These are phyloP conservation scores for Jackrogersella multiformis DNA, from an alignment of 495 filamentous ascomycete genomes.

Conservation along the genomic window DNA sequence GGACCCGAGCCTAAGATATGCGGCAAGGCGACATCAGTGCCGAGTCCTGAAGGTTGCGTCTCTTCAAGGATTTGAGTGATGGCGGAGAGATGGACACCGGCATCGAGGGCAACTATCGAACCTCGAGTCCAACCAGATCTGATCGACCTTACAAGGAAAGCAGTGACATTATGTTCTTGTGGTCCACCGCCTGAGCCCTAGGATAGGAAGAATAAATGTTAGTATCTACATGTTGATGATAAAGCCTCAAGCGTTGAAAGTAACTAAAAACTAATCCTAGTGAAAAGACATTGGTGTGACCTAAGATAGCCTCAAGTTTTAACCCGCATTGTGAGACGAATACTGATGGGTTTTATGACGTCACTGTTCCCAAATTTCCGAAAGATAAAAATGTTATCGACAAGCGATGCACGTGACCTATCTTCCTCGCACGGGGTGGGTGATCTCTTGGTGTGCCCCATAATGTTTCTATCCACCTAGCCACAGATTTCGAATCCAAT, in stretches of 20 bases:
- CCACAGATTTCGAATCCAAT: slow-evolving; percentile 1
- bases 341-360: slow-evolving; percentile 26
- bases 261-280: background rate
- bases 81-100: slow-evolving; percentile 85
- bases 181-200: slow-evolving; percentile 94
- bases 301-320: background rate
- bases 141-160: slow-evolving; percentile 84
- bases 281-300: background rate
- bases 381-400: slow-evolving; percentile 14
- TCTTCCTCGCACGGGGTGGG: background rate
- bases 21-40: slow-evolving; percentile 45
- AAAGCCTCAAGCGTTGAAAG: background rate
- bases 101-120: slow-evolving; percentile 89
- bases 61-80: slow-evolving; percentile 75
- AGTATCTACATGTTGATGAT: slow-evolving; percentile 31
- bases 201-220: slow-evolving; percentile 38
- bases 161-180: slow-evolving; percentile 86
- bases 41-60: slow-evolving; percentile 57
- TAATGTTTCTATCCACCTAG: background rate
- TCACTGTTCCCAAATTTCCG: slow-evolving; percentile 15
- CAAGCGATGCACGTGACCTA: slow-evolving; percentile 29
- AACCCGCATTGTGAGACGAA: slow-evolving; percentile 8
- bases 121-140: slow-evolving; percentile 79
- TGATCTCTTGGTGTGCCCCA: background rate
- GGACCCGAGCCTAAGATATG: slow-evolving; percentile 62